Conservation (phyloP, 176 grass and related monocot genomes). For the Triticum monococcum region DNA sequence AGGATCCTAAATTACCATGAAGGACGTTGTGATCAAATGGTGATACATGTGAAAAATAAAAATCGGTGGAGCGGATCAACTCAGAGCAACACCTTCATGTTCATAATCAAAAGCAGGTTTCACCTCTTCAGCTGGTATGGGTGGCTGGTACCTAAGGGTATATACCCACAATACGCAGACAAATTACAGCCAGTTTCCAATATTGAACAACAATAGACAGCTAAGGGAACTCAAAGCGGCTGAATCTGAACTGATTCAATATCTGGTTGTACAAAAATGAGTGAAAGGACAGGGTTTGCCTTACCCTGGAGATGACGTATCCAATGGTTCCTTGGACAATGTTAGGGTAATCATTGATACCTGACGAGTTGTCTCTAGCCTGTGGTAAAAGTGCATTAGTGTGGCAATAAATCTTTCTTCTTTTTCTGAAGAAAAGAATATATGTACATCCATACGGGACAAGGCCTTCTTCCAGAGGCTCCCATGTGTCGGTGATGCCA, state of each 20-base stretch:
- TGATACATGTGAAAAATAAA: slow-evolving; percentile 3
- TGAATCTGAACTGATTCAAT: not conserved
- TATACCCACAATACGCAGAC: slow-evolving; percentile 12
- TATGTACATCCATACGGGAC: slow-evolving; percentile 56
- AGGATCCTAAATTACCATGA: slow-evolving; percentile 41
- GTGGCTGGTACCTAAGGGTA: slow-evolving; percentile 69
- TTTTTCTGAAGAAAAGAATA: slow-evolving; percentile 25
- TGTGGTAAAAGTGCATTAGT: slow-evolving; percentile 31
- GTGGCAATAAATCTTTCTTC: slow-evolving; percentile 10
- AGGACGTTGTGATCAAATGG: not conserved
- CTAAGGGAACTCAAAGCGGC: not conserved
- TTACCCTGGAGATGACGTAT: slow-evolving; percentile 81
- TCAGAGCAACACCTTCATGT: slow-evolving; percentile 51
- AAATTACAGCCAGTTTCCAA: not conserved
- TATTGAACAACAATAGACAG: not conserved
- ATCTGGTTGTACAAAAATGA: slow-evolving; percentile 7
- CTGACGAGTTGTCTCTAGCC: slow-evolving; percentile 81
- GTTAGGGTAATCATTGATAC: slow-evolving; percentile 88
- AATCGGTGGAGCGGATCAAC: not conserved
- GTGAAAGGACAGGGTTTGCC: not conserved
- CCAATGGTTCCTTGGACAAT: slow-evolving; percentile 71
- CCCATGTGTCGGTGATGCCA: slow-evolving; percentile 90
- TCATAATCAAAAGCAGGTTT: slow-evolving; percentile 67
- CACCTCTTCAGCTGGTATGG: slow-evolving; percentile 74
- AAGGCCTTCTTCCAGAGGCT: slow-evolving; percentile 94